phyloP scores from a whole-genome alignment of 2,329 filamentous ascomycete genomes.

The Rutstroemia sp. region DNA sequence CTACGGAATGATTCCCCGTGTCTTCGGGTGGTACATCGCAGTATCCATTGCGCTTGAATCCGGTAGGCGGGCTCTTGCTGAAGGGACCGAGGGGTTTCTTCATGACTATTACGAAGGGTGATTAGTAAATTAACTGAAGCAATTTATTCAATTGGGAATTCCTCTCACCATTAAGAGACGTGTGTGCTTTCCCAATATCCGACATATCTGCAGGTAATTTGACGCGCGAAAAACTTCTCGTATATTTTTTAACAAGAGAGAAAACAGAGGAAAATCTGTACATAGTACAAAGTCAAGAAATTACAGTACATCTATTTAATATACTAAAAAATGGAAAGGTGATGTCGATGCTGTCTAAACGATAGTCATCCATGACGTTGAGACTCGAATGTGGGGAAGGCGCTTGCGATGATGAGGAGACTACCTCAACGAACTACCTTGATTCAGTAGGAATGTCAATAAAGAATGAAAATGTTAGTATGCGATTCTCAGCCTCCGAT shows the following conservation, averaged over 20 bases:
- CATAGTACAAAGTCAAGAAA: neutral
- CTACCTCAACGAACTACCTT: neutral
- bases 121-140: neutral
- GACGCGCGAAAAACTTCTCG: neutral
- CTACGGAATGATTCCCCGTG: constrained; percentile 52
- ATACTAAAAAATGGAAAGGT: neutral
- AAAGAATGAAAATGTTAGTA: neutral
- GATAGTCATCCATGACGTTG: neutral
- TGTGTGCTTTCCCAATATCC: constrained; percentile 2
- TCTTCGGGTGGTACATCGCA: constrained; percentile 47
- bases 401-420: neutral
- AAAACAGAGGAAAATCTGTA: neutral
- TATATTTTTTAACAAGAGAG: neutral
- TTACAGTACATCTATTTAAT: neutral
- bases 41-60: constrained; percentile 54
- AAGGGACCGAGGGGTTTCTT: constrained; percentile 50
- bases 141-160: neutral
- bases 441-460: neutral
- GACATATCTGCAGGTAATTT: neutral
- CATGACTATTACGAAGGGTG: constrained; percentile 38
- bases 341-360: neutral
- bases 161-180: constrained; percentile 10
- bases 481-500: no score
- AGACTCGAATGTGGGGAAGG: neutral
- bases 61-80: constrained; percentile 50